A percentile compares a stretch with the other conserved stretches of the same genome.
phyloP scores from a whole-genome alignment of 169 alveolate genomes.

The Eimeria zaria region DNA sequence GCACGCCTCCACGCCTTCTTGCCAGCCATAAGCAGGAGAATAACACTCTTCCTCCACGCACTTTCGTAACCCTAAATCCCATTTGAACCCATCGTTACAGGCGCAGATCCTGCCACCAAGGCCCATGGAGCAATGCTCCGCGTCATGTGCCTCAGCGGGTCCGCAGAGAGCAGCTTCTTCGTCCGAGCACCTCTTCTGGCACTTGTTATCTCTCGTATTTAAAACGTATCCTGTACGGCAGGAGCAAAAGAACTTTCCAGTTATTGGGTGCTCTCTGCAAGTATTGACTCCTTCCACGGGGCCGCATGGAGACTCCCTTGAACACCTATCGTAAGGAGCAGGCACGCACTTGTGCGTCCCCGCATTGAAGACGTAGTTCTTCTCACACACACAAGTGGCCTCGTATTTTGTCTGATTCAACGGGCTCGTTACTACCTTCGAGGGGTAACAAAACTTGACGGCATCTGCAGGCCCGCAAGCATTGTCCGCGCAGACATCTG shows the following conservation, averaged over 20 bases:
- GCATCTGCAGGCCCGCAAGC: slow-evolving; percentile 74
- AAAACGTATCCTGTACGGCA: slow-evolving; percentile 51
- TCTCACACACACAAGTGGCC: slow-evolving; percentile 56
- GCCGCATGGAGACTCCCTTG: slow-evolving; percentile 55
- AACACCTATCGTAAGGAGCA: slow-evolving; percentile 31
- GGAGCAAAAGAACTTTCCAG: slow-evolving; percentile 64
- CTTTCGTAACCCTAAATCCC: not conserved
- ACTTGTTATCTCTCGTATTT: slow-evolving; percentile 44
- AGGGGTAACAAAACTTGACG: slow-evolving; percentile 72
- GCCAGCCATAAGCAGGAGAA: slow-evolving; percentile 55
- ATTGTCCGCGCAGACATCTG: slow-evolving; percentile 43
- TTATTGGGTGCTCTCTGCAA: slow-evolving; percentile 58
- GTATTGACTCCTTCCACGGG: slow-evolving; percentile 48
- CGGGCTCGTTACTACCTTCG: slow-evolving; percentile 51
- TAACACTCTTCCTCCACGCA: slow-evolving; percentile 39
- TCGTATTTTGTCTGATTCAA: slow-evolving; percentile 21
- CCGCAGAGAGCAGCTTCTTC: slow-evolving; percentile 75
- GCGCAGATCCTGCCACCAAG: slow-evolving; percentile 60
- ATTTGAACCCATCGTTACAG: slow-evolving; percentile 47
- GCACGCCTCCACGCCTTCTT: slow-evolving; percentile 42
- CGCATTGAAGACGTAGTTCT: not conserved
- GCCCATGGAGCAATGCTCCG: slow-evolving; percentile 56
- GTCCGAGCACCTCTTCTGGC: slow-evolving; percentile 64
- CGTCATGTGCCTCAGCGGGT: slow-evolving; percentile 36
- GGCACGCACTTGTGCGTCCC: slow-evolving; percentile 34